phyloP scores from a whole-genome alignment of 1,284 basidiomycete genomes.

The Agaricales sp. region DNA sequence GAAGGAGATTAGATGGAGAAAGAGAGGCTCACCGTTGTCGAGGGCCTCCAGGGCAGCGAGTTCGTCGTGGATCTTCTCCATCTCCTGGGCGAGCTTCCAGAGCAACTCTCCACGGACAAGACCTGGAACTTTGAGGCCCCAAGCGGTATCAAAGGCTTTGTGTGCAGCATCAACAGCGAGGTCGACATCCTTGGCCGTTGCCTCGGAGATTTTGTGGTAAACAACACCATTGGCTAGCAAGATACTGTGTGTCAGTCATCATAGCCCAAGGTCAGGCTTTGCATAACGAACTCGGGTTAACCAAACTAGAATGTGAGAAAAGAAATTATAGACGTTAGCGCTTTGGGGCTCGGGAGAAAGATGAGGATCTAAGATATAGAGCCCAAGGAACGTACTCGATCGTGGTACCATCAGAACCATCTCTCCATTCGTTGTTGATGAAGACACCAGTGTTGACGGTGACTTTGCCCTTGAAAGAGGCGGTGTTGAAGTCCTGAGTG shows the following conservation, averaged over 20 bases:
- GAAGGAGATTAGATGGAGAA: neutral
- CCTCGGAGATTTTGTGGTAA: constrained; percentile 61
- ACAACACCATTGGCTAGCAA: constrained; percentile 54
- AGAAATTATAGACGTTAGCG: too few relatives aligned
- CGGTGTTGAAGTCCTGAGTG: constrained; percentile 53
- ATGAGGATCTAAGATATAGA: constrained; percentile 3
- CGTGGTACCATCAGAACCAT: constrained; percentile 52
- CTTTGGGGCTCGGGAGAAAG: too few relatives aligned
- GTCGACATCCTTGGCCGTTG: constrained; percentile 63
- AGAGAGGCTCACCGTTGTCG: constrained; percentile 47
- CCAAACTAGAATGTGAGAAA: constrained; percentile 44
- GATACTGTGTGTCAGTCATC: too few relatives aligned
- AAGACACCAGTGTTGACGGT: constrained; percentile 68
- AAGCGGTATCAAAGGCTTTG: constrained; percentile 64
- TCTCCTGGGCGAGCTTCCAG: constrained; percentile 62
- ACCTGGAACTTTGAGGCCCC: constrained; percentile 64
- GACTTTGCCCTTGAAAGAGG: constrained; percentile 61
- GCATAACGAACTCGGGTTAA: constrained; percentile 53
- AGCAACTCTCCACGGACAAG: constrained; percentile 53
- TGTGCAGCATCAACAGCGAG: constrained; percentile 69
- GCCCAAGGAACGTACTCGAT: constrained; percentile 65
- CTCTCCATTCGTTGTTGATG: constrained; percentile 75
- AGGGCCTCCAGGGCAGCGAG: constrained; percentile 74
- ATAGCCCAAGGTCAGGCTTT: too few relatives aligned
- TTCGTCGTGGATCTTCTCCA: constrained; percentile 65